A percentile compares a stretch with the other conserved stretches of the same genome.
Conservation (phyloP, 2,329 filamentous ascomycete species). For the Aspergillus novofumigatus region DNA sequence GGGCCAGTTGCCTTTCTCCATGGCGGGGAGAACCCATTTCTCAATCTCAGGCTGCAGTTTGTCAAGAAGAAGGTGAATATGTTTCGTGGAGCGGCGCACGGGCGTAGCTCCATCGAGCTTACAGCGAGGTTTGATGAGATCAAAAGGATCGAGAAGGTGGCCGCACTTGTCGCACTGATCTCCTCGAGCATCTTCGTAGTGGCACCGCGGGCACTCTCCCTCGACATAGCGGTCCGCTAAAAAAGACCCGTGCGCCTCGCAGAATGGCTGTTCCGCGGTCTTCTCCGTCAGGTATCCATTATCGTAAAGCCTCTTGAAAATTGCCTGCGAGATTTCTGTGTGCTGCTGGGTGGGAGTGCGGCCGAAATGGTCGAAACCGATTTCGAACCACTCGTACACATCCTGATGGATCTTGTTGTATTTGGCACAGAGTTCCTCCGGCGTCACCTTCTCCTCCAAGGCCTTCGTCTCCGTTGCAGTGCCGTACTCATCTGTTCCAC, state of each 20-base stretch:
- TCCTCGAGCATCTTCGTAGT: constrained; percentile 65
- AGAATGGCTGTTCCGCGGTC: constrained; percentile 85
- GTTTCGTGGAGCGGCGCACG: constrained; percentile 76
- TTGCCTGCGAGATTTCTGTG: constrained; percentile 87
- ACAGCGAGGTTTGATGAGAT: constrained; percentile 80
- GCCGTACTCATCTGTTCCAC: constrained; percentile 90
- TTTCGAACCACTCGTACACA: constrained; percentile 94
- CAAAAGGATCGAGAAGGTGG: constrained; percentile 65
- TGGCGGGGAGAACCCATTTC: constrained; percentile 71
- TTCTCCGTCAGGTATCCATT: constrained; percentile 87
- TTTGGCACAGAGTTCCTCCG: constrained; percentile 82
- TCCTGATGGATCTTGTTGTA: constrained; percentile 87
- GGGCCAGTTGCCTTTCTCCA: constrained; percentile 59
- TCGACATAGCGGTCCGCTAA: constrained; percentile 70
- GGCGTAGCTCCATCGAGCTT: constrained; percentile 85
- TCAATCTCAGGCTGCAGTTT: constrained; percentile 73
- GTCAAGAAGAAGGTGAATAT: constrained; percentile 84
- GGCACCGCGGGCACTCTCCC: constrained; percentile 46
- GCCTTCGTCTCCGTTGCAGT: constrained; percentile 96
- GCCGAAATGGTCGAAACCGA: constrained; percentile 91
- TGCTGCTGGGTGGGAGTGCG: constrained; percentile 85
- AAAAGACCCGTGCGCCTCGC: constrained; percentile 61
- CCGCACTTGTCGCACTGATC: constrained; percentile 76
- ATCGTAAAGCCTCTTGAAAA: constrained; percentile 81
- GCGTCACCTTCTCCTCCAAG: constrained; percentile 77